phyloP scores from a whole-genome alignment of 2,329 filamentous ascomycete genomes.

The Chaetomium olivaceum region DNA sequence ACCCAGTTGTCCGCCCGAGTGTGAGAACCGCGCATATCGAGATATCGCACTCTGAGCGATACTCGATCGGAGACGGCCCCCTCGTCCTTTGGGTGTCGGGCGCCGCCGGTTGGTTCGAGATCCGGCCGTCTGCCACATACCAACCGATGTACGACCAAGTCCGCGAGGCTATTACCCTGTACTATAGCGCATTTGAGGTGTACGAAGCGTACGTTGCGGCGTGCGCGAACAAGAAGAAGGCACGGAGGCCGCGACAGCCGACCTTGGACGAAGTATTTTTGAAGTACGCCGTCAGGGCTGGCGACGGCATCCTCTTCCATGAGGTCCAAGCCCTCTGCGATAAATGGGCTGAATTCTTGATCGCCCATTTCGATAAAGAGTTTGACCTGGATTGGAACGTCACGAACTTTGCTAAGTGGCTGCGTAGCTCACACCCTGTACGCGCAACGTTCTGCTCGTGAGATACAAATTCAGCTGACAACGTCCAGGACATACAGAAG shows the following conservation, averaged over 20 bases:
- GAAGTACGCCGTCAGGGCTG: slow-evolving; percentile 52
- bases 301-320: slow-evolving; percentile 53
- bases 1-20: slow-evolving; percentile 39
- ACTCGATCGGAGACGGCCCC: slow-evolving; percentile 57
- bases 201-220: slow-evolving; percentile 46
- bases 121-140: slow-evolving; percentile 61
- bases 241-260: slow-evolving; percentile 32
- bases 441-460: slow-evolving; percentile 22
- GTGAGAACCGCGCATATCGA: slow-evolving; percentile 49
- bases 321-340: slow-evolving; percentile 51
- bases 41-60: slow-evolving; percentile 50
- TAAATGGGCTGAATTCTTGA: slow-evolving; percentile 53
- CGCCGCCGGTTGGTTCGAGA: slow-evolving; percentile 67
- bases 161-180: slow-evolving; percentile 62
- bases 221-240: slow-evolving; percentile 40
- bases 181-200: slow-evolving; percentile 62
- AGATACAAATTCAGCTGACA: neutral
- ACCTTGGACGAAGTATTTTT: slow-evolving; percentile 41
- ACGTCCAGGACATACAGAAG: slow-evolving; percentile 24
- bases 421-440: slow-evolving; percentile 46
- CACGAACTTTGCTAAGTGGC: slow-evolving; percentile 53
- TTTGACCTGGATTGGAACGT: slow-evolving; percentile 44
- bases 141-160: slow-evolving; percentile 58
- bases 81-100: slow-evolving; percentile 64
- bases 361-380: slow-evolving; percentile 53